Base-by-base conservation (phyloP, 345 rosid species). In the Tarenaya hassleriana region DNA sequence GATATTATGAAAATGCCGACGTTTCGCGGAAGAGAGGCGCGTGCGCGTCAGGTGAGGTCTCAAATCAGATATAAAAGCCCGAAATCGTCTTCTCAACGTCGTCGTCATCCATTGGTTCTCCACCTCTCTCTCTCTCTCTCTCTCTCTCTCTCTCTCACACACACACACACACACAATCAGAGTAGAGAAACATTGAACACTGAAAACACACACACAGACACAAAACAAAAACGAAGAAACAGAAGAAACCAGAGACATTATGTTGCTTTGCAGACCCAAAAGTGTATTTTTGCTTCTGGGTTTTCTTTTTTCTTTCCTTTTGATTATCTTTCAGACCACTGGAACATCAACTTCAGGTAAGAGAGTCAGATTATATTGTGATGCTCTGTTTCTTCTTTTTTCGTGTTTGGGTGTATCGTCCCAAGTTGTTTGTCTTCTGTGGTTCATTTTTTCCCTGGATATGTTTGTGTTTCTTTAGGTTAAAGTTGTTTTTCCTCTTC, bases 221-320 rank as follows among this genome's bases (percentile, higher is more conserved):
- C 29, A 24, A 24, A 24, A 5, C 3, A 24, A 18, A 1, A 40
- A 19, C 15, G 12, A 14, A 31, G 24, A 45, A 2, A 54, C 13
- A 35, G 12, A 8, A 14, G 17, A 34, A 9, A 13, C 6, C 24
- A 12, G 24, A 16, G 3, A 41, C 50, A 34, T 16, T 16, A 60
- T 61, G 71, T 51, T 63, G 9, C 50, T 59, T 57, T 69, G 27
- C 57, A 55, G 75, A 74, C 69, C 79, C 56, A 51, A 59, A 31
- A 45, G 42, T 18, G 20, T 69, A 37, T 34, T 62, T 38, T 8
- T 70, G 27, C 34, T 68, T 46, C 8, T 58, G 20, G 35, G 42
- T 56, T 8, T 67, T 45, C 49, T 71, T 7, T 42, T 51, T 48
- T 73, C 58, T 12, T 21, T 65, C 34, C 64, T 69, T 52, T 63